These are phyloP conservation scores for Podospora sp. DNA, from an alignment of 495 filamentous ascomycete genomes.

Conservation along the genomic window DNA sequence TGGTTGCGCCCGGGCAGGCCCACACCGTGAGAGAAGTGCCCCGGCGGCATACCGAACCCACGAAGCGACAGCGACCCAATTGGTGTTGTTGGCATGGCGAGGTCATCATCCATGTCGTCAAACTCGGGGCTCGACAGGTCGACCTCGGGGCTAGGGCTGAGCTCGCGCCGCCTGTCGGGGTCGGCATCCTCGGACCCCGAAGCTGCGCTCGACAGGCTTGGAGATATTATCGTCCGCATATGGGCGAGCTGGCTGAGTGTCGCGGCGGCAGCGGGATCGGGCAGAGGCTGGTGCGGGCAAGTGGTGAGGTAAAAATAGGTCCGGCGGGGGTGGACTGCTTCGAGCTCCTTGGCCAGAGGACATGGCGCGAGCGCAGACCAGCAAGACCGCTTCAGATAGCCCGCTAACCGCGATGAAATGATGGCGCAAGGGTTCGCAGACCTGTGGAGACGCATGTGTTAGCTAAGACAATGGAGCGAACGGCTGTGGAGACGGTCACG, in stretches of 20 bases:
- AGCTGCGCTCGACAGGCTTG: constrained; percentile 75
- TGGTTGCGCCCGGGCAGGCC: constrained; percentile 55
- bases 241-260: constrained; percentile 45
- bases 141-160: constrained; percentile 90
- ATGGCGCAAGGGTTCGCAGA: constrained; percentile 95
- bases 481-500: constrained; percentile 36
- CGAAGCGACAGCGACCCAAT: constrained; percentile 61
- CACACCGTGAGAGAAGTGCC: constrained; percentile 32
- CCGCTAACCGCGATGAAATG: constrained; percentile 85
- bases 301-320: constrained; percentile 96
- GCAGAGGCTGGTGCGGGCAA: constrained; percentile 77
- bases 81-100: constrained; percentile 56
- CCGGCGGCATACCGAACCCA: constrained; percentile 40
- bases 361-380: constrained; percentile 84
- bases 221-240: constrained; percentile 68
- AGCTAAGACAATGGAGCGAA: constrained; percentile 28
- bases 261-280: constrained; percentile 60
- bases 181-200: constrained; percentile 71
- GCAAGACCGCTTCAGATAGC: constrained; percentile 80
- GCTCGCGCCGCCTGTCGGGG: constrained; percentile 68
- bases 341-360: constrained; percentile 88
- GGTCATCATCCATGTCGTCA: constrained; percentile 69
- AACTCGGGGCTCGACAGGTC: constrained; percentile 88
- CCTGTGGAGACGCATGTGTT: constrained; percentile 54
- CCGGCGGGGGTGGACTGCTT: constrained; percentile 88